phyloP scores from a whole-genome alignment of 1,139 yeast genomes.

The Citeromyces hawaiiensis region DNA sequence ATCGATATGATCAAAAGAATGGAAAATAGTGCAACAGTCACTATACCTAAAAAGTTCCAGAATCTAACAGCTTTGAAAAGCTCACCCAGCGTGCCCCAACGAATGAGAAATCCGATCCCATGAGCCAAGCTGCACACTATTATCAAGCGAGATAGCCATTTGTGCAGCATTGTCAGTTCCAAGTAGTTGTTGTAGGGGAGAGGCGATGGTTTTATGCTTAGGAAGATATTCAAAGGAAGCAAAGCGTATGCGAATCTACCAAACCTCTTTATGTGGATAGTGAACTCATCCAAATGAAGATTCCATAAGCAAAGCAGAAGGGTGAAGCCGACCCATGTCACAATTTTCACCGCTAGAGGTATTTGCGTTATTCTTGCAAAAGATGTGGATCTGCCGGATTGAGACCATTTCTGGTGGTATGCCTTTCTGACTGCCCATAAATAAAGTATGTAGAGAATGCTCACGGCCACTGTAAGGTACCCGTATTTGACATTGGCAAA shows the following conservation, averaged over 20 bases:
- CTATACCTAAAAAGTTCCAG: constrained; percentile 50
- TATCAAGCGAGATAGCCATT: constrained; percentile 67
- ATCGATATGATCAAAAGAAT: constrained; percentile 42
- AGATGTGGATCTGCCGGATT: constrained; percentile 16
- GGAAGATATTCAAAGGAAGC: constrained; percentile 48
- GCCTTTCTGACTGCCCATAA: constrained; percentile 9
- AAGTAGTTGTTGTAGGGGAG: constrained; percentile 42
- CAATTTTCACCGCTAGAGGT: constrained; percentile 9
- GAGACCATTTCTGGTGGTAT: constrained; percentile 13
- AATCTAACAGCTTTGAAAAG: constrained; percentile 26
- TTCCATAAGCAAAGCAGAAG: constrained; percentile 11
- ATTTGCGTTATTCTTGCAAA: constrained; percentile 9
- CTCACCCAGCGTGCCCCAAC: constrained; percentile 27
- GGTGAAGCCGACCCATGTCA: constrained; percentile 6
- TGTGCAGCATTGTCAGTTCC: constrained; percentile 47
- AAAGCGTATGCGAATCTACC: constrained; percentile 56
- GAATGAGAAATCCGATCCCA: constrained; percentile 35
- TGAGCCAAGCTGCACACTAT: constrained; percentile 41
- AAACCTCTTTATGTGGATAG: constrained; percentile 19
- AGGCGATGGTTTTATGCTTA: constrained; percentile 51
- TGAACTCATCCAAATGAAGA: constrained; percentile 10
- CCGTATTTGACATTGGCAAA: constrained; percentile 17
- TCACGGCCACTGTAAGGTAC: constrained; percentile 11
- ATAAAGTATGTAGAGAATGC: constrained; percentile 9
- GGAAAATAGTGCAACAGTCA: constrained; percentile 29